Base-by-base conservation (phyloP, 106 monocot genomes). In the Xerophyta viscosa region DNA sequence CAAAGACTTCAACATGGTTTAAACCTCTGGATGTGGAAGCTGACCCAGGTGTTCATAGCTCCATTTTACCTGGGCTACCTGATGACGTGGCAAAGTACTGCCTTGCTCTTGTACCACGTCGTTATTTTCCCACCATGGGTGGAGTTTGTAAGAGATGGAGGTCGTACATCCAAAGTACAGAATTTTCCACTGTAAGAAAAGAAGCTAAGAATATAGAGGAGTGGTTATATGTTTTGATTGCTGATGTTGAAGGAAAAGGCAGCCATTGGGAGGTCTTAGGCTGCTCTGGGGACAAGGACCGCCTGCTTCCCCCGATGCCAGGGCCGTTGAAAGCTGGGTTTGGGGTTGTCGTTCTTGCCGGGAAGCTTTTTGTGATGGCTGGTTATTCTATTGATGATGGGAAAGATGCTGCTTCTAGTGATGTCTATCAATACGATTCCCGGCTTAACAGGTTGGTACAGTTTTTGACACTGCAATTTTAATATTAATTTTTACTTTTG, bases 381-480 rank as follows among this genome's bases (percentile, higher is more conserved):
- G 93, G 93, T 5, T 67, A 77, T 61, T 49, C 58, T 8, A 48
- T 59, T 33, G 69, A 84, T 49, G 54, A 22, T 46, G 77, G 69
- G 10, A 54, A 25, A 2, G 73, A 58, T 21, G 60, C 64, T 56
- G 80, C 77, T 54, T 93, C 77, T 22, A 58, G 68, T 23, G 83
- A 84, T 60, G 93, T 84, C 48, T 73, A 77, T 67, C 80, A 87
- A 59, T 93, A 93, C 54, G 84, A 93, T 75, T 74, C 77, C 59
- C 74, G 65, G 11, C 78, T 93, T 23, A 84, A 93, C 72, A 71
- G 87, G 87, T 92, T 53, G 37, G 48, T 52, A 27, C 28, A 9
- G 28, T 33, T 20, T 41, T 3, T 12, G 2, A 23, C 8, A 2
- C 18, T 20, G 17, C 19, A 47, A 4, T 20, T 19, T 47, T 47